Percentiles rank a stretch among this genome's conserved stretches.
phyloP scores from a whole-genome alignment of 2,329 filamentous ascomycete species.

The Fusarium equiseti region DNA sequence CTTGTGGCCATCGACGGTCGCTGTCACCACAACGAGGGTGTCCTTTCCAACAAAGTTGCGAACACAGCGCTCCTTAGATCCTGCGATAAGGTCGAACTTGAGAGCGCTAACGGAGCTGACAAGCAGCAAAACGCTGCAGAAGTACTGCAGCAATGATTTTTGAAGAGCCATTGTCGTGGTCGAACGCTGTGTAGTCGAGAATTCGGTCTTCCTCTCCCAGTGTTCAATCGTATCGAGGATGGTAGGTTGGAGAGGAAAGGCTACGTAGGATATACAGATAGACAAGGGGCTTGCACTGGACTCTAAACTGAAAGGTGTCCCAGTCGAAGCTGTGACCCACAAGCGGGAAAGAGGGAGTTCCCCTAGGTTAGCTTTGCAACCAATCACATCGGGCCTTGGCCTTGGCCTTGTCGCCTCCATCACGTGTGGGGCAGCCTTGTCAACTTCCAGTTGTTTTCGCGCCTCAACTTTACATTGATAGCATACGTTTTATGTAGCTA shows the following conservation, averaged over 20 bases:
- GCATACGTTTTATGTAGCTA: neutral
- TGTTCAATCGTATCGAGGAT: slow-evolving; percentile 21
- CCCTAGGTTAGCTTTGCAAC: slow-evolving; percentile 4
- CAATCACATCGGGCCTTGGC: slow-evolving; percentile 38
- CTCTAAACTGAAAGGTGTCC: slow-evolving; percentile 51
- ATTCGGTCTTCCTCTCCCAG: slow-evolving; percentile 23
- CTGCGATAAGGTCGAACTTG: slow-evolving; percentile 91
- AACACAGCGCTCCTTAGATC: slow-evolving; percentile 85
- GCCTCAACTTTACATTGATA: slow-evolving; percentile 27
- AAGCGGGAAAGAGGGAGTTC: slow-evolving; percentile 14
- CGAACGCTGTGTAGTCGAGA: slow-evolving; percentile 6
- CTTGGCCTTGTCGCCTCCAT: slow-evolving; percentile 44
- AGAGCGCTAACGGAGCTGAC: slow-evolving; percentile 73
- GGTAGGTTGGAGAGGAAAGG: slow-evolving; percentile 36
- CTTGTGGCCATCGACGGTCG: slow-evolving; percentile 84
- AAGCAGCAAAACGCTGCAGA: slow-evolving; percentile 70
- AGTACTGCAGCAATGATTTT: slow-evolving; percentile 66
- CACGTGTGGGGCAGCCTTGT: slow-evolving; percentile 51
- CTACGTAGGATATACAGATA: slow-evolving; percentile 40
- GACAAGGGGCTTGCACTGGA: slow-evolving; percentile 36
- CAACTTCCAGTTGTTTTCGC: slow-evolving; percentile 40
- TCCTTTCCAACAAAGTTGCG: slow-evolving; percentile 95
- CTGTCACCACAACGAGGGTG: slow-evolving; percentile 94
- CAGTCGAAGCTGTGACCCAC: slow-evolving; percentile 46
- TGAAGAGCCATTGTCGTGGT: slow-evolving; percentile 60